Evolutionary conservation across 2,329 filamentous ascomycete genomes (phyloP), one percentile per base, ranked within the genome.

Genomic region (Talaromyces funiculosus): DNA sequence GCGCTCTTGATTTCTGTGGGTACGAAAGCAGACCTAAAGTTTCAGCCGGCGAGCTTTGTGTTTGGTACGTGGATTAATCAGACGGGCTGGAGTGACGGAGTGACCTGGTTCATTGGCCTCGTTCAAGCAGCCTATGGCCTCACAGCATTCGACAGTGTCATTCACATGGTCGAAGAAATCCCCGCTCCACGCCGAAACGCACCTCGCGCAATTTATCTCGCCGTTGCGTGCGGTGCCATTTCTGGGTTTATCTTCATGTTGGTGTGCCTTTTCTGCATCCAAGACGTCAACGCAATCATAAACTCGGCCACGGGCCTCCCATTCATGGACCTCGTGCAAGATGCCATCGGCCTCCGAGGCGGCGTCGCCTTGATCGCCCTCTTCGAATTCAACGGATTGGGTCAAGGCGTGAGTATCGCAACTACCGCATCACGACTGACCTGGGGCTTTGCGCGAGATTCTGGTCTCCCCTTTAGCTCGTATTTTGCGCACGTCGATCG

Each of bases 101-200:
- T 84, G 0, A 78, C 79, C n/a, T 85, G 81, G 81, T 84, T 85
- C 64, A 78, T 80, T 0, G 83, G 83, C 3, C 77, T 85, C 1
- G 75, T 85, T 0, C 82, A 85, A 64, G 79, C 81, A 1, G 82
- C 82, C 0, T 85, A 84, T 59, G 82, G 81, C 1, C 69, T 84
- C 16, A 83, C 81, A 0, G 82, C 82, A 1, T 84, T 85, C 63
- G 83, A 85, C 65, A 80, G 82, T 0, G 82, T 83, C 35, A 83
- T 84, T 38, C 83, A 85, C 67, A 79, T 85, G 74, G 75, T 72
- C 3, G 75, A 77, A 61, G 75, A 77, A 59, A 73, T 77, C 47
- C 72, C 73, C 55, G 72, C 84, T 57, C 79, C 83, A 0, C 77
- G 80, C 1, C 69, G 75, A 1, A 78, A 78, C 0, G 75, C 85